These are phyloP conservation scores for Entrophospora sp. DNA, from an alignment of 192 early-diverging fungal genomes.

Conservation along the genomic window DNA sequence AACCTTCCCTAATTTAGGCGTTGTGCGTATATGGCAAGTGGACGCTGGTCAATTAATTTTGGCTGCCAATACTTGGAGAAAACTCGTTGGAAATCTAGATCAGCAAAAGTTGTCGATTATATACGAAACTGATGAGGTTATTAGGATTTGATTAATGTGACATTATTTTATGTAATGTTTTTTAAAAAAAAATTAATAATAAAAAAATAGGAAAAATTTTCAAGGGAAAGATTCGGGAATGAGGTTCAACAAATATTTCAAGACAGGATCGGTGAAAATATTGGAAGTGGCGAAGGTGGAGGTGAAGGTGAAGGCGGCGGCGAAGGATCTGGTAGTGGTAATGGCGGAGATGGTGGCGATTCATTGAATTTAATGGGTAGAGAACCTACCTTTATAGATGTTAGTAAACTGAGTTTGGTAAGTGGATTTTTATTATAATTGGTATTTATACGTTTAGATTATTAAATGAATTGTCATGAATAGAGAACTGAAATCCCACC, in stretches of 20 bases:
- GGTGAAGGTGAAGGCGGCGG: slow-evolving; percentile 28
- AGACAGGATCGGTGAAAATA: slow-evolving; percentile 14
- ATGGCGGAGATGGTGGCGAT: slow-evolving; percentile 35
- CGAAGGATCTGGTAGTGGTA: slow-evolving; percentile 29
- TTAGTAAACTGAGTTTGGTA: slow-evolving; percentile 44
- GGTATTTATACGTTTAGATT: background rate
- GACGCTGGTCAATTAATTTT: slow-evolving; percentile 42
- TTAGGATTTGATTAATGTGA: background rate
- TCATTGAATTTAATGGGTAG: slow-evolving; percentile 34
- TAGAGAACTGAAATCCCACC: slow-evolving; percentile 27
- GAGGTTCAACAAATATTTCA: slow-evolving; percentile 7
- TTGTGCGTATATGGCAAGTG: slow-evolving; percentile 51
- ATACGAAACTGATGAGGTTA: slow-evolving; percentile 42
- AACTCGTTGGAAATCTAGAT: slow-evolving; percentile 49
- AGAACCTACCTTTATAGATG: slow-evolving; percentile 50
- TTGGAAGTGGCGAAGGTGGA: slow-evolving; percentile 26
- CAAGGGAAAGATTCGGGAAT: slow-evolving; percentile 19
- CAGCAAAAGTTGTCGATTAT: slow-evolving; percentile 42
- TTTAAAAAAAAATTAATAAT: background rate
- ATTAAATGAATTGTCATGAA: no score
- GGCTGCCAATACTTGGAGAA: slow-evolving; percentile 50
- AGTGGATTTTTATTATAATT: slow-evolving; percentile 16
- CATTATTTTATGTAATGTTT: background rate
- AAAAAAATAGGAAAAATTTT: slow-evolving; percentile 19
- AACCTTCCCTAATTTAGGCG: slow-evolving; percentile 6